Conservation (phyloP, 495 filamentous ascomycete species). For the Neurospora africana region DNA sequence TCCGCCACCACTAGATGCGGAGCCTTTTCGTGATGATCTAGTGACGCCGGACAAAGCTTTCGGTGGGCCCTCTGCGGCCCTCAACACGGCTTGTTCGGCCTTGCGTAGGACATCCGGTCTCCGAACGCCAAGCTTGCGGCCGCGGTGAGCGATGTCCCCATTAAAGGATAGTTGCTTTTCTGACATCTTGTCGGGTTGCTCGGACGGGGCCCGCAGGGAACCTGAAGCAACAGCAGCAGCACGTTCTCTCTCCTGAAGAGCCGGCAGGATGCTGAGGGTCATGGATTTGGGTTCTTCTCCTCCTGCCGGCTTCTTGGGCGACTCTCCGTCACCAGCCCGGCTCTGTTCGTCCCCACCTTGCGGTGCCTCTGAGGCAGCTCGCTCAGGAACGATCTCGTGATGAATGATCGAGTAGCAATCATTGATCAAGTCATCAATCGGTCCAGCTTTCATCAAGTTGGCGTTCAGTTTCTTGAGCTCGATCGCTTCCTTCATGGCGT, state of each 20-base stretch:
- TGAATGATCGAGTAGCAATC: constrained; percentile 83
- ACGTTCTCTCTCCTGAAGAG: constrained; percentile 17
- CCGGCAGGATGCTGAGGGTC: constrained; percentile 42
- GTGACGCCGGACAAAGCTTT: constrained; percentile 15
- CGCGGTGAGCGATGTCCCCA: constrained; percentile 25
- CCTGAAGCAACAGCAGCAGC: constrained; percentile 11
- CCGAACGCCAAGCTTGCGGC: constrained; percentile 28
- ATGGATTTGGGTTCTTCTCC: not conserved
- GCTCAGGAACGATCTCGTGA: constrained; percentile 32
- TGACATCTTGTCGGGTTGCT: constrained; percentile 18
- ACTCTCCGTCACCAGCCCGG: not conserved
- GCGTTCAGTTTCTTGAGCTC: constrained; percentile 89
- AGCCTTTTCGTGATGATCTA: constrained; percentile 22
- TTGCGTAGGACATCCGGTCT: constrained; percentile 38
- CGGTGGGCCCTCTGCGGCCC: constrained; percentile 32
- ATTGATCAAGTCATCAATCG: constrained; percentile 81
- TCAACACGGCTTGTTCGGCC: constrained; percentile 37
- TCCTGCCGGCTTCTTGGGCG: not conserved
- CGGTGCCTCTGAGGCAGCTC: constrained; percentile 25
- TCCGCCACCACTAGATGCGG: constrained; percentile 26
- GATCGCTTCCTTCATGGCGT: constrained; percentile 69
- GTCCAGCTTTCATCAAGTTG: constrained; percentile 68
- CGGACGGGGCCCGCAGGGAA: constrained; percentile 19
- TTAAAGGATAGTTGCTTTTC: constrained; percentile 27
- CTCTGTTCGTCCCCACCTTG: constrained; percentile 6